These are phyloP conservation scores for Escovopsis sp. DNA, from an alignment of 2,329 filamentous ascomycete species.

Conservation along the genomic window DNA sequence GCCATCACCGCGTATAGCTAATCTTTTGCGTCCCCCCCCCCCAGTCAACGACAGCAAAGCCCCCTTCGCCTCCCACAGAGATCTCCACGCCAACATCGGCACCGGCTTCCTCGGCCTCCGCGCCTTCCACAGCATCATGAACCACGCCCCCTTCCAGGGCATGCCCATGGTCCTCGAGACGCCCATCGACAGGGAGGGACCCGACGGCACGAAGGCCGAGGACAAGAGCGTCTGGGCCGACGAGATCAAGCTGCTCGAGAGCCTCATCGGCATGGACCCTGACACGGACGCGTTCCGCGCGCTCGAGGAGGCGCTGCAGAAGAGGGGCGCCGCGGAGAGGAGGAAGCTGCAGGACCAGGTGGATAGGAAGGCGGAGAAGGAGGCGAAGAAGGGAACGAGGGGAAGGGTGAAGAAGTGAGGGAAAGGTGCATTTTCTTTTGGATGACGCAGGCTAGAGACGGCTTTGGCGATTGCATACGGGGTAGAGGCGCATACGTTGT, in stretches of 20 bases:
- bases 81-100: conserved; percentile 92
- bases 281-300: conserved; percentile 56
- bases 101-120: conserved; percentile 83
- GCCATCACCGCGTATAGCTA: conserved; percentile 2
- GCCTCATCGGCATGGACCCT: conserved; percentile 68
- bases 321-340: conserved; percentile 54
- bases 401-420: conserved; percentile 20
- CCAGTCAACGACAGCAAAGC: conserved; percentile 87
- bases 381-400: conserved; percentile 22
- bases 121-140: conserved; percentile 84
- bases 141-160: conserved; percentile 57
- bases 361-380: conserved; percentile 54
- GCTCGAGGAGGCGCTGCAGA: conserved; percentile 49
- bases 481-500: too few relatives aligned
- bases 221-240: conserved; percentile 77
- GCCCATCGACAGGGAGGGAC: conserved; percentile 61
- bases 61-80: conserved; percentile 63
- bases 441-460: conserved; percentile 5
- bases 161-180: conserved; percentile 92
- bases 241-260: conserved; percentile 90
- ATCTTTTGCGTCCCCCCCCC: not conserved
- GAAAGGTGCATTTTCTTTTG: too few relatives aligned
- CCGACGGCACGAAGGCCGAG: conserved; percentile 52
- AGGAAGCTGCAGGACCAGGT: conserved; percentile 64
- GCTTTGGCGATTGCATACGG: conserved; percentile 1